These are phyloP conservation scores for Antarctomyces pellizariae DNA, from an alignment of 495 filamentous ascomycete genomes.

Conservation along the genomic window DNA sequence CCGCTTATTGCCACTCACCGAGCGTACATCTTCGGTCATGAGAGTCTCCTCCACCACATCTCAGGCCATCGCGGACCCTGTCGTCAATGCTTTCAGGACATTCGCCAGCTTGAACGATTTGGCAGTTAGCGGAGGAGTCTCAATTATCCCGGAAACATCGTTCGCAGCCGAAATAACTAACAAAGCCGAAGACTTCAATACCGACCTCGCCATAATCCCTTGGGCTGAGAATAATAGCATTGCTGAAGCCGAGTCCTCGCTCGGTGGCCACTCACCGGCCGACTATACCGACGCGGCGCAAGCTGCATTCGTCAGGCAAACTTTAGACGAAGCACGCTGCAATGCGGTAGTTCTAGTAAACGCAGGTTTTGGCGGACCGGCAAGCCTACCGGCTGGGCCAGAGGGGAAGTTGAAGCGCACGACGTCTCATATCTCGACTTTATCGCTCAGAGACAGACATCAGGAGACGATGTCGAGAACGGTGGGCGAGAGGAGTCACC, in stretches of 20 bases:
- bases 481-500: constrained; percentile 44
- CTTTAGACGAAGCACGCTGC: constrained; percentile 34
- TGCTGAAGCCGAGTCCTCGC: background rate
- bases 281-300: constrained; percentile 17
- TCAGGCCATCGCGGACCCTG: constrained; percentile 54
- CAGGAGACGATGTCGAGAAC: constrained; percentile 22
- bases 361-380: constrained; percentile 36
- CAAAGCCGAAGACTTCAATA: constrained; percentile 38
- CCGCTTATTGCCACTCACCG: constrained; percentile 68
- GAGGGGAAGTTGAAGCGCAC: constrained; percentile 16
- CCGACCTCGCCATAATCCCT: constrained; percentile 69
- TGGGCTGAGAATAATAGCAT: constrained; percentile 52
- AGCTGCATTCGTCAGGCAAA: constrained; percentile 39
- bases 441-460: constrained; percentile 31
- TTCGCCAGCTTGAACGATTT: constrained; percentile 73
- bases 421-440: constrained; percentile 20
- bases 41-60: constrained; percentile 68
- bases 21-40: constrained; percentile 91
- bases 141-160: constrained; percentile 48
- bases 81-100: constrained; percentile 76
- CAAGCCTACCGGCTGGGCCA: constrained; percentile 13
- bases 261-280: too few relatives aligned
- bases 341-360: constrained; percentile 70
- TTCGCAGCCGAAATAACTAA: constrained; percentile 55
- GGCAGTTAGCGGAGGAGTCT: constrained; percentile 56